Percentiles rank a stretch among this genome's conserved stretches.
Evolutionary conservation across 768 basidiomycete genomes (phyloP).

Genomic region (Podaxis sp.): DNA sequence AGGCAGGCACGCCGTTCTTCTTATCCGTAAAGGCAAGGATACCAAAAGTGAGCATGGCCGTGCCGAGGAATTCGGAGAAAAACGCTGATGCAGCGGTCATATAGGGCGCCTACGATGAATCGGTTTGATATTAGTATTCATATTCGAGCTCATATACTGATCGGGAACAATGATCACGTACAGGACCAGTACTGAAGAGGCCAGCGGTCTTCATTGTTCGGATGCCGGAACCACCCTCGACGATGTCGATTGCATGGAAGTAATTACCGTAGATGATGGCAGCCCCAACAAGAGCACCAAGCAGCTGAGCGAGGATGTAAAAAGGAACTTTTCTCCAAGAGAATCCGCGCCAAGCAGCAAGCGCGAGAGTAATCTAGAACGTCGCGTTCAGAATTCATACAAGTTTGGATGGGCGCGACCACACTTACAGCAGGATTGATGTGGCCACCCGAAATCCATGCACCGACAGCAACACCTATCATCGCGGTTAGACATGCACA

Average conservation of each 20-base stretch:
- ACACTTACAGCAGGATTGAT: constrained; percentile 58
- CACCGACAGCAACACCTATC: constrained; percentile 50
- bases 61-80: constrained; percentile 58
- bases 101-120: constrained; percentile 31
- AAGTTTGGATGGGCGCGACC: background rate
- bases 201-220: constrained; percentile 58
- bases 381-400: background rate
- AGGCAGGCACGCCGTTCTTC: constrained; percentile 49
- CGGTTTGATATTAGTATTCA: background rate
- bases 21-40: constrained; percentile 57
- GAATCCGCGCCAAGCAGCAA: constrained; percentile 64
- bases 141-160: background rate
- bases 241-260: constrained; percentile 64
- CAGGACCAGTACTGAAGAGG: constrained; percentile 62
- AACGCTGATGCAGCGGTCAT: constrained; percentile 41
- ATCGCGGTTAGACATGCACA: background rate
- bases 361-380: constrained; percentile 59
- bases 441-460: constrained; percentile 70
- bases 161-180: constrained; percentile 29
- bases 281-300: constrained; percentile 64
- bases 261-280: constrained; percentile 67
- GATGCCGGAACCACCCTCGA: constrained; percentile 55
- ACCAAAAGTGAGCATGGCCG: constrained; percentile 56
- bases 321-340: constrained; percentile 72
- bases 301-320: constrained; percentile 63